Evolutionary conservation across 441 rosid genomes (phyloP), one percentile per base, ranked within the genome.

Genomic region (Codiaeum variegatum): DNA sequence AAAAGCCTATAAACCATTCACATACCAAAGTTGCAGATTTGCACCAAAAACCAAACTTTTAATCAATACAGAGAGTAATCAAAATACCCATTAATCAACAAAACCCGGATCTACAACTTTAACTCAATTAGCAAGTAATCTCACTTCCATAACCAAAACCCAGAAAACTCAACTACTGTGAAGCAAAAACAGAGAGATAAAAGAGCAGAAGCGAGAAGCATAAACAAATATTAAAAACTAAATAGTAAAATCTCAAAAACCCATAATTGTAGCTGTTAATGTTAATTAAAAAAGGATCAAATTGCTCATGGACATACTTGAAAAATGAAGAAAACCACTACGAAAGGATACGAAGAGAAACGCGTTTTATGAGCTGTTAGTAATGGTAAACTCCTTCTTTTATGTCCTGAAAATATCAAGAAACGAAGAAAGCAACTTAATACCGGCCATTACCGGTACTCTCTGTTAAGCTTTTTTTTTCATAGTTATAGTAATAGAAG

Each of bases 1-100:
- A 9, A n/a, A 21, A 21, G 24, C 9, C 12, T 16, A 3, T 9
- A 21, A 55, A 24, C 29, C 52, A 47, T 55, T 54, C 12, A 54
- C 2, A 54, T 9, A 70, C 31, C 16, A 1, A 51, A 61, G 0
- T 13, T 71, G 47, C 67, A 47, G 34, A 61, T 21, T 55, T 31
- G n/a, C 2, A 28, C 70, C 67, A 66, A 67, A 49, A 54, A 19
- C 58, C 62, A 71, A 60, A 28, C 31, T 61, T 51, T 31, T 6
- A 3, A 18, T 60, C 65, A 42, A 47, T 12, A 70, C 6, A 42
- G 18, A 24, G 29, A 18, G 13, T 18, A 6, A 23, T 12, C 23
- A 40, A 70, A 56, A 69, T n/a, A 63, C 47, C 54, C 55, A 70
- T 2, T 15, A 36, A 28, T 28, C n/a, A 26, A 23, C 29, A 36